Conservation (phyloP, 345 rosid genomes). For the Salix caprea region DNA sequence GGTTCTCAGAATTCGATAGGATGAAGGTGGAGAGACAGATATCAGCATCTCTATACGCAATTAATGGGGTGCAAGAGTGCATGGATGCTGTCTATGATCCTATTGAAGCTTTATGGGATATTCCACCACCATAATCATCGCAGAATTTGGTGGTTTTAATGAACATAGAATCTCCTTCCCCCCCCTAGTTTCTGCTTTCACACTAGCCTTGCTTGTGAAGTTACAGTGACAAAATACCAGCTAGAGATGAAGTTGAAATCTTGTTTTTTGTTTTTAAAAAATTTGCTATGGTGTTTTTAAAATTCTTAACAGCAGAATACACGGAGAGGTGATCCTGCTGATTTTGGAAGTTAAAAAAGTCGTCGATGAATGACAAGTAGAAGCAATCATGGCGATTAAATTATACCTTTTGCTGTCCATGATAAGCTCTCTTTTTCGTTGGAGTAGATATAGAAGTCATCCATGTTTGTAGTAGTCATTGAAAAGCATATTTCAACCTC, state of each 20-base stretch:
- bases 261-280: neutral
- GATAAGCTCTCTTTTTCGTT: neutral
- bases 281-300: neutral
- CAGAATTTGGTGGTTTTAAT: neutral
- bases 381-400: slow-evolving; percentile 17
- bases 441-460: neutral
- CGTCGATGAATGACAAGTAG: slow-evolving; percentile 3
- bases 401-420: neutral
- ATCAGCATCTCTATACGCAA: slow-evolving; percentile 65
- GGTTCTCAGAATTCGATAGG: slow-evolving; percentile 59
- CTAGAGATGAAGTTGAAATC: neutral
- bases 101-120: slow-evolving; percentile 62
- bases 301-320: slow-evolving; percentile 7
- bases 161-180: neutral
- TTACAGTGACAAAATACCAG: neutral
- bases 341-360: slow-evolving; percentile 2
- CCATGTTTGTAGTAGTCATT: neutral
- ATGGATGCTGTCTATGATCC: slow-evolving; percentile 50
- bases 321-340: neutral
- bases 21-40: slow-evolving; percentile 70
- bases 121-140: slow-evolving; percentile 51
- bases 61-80: slow-evolving; percentile 64
- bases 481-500: slow-evolving; percentile 11
- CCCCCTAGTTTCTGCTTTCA: neutral
- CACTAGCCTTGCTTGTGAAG: neutral